A percentile compares a stretch with the other conserved stretches of the same genome.
Conservation (phyloP, 129 eudicot species). For the Artemisia annua region DNA sequence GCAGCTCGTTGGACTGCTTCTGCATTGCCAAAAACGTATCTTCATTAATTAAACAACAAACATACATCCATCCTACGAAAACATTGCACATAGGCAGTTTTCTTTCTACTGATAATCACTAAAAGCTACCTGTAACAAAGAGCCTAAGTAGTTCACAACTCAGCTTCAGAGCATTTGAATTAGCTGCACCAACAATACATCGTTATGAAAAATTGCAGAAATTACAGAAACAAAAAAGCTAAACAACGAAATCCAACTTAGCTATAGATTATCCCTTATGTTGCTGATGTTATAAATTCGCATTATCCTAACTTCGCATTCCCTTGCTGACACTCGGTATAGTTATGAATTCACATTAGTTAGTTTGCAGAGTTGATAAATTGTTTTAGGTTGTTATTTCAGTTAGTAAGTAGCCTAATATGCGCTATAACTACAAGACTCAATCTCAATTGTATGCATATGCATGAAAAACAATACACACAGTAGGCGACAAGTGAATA, state of each 20-base stretch:
- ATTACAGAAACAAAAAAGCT: not conserved
- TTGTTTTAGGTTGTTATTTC: too few species aligned
- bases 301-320: too few species aligned
- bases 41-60: not conserved
- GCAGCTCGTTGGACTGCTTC: conserved; percentile 91
- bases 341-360: too few species aligned
- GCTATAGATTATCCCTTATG: too few species aligned
- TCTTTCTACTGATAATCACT: conserved; percentile 5
- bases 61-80: not conserved
- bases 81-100: conserved; percentile 13
- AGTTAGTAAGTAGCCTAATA: too few species aligned
- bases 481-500: not conserved
- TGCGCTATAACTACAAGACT: too few species aligned
- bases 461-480: not conserved
- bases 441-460: too few species aligned
- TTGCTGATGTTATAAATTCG: too few species aligned
- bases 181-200: conserved; percentile 47
- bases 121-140: conserved; percentile 68
- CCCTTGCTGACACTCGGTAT: too few species aligned
- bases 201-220: not conserved
- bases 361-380: too few species aligned
- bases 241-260: not conserved
- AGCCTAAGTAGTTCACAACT: conserved; percentile 82
- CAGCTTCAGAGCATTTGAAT: conserved; percentile 80
- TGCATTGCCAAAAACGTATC: conserved; percentile 29